Evolutionary conservation across 805 yeast genomes (phyloP).

Genomic region (Cyberlindnera lachancei): DNA sequence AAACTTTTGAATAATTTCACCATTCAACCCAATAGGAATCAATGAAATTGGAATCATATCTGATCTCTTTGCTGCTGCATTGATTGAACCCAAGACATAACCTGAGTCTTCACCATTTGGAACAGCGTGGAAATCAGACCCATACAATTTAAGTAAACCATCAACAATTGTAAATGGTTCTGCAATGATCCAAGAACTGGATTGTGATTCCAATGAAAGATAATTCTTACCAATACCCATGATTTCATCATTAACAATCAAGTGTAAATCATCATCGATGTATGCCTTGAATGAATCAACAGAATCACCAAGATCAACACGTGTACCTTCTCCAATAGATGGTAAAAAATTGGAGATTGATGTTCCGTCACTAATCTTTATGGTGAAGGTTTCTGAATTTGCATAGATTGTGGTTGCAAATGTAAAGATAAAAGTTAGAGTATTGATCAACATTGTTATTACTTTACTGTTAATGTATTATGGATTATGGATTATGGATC

Average conservation of each 20-base stretch:
- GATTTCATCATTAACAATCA: background rate
- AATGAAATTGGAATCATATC: conserved; percentile 5
- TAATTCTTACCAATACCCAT: conserved; percentile 14
- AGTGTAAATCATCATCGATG: conserved; percentile 1
- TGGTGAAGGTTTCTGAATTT: background rate
- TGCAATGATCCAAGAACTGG: conserved; percentile 6
- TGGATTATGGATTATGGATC: too few species aligned
- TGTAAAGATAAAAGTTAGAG: background rate
- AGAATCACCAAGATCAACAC: background rate
- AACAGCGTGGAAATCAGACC: conserved; percentile 15
- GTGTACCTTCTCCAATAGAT: background rate
- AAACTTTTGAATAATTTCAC: background rate
- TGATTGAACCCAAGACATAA: conserved; percentile 13
- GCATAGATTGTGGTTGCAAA: background rate
- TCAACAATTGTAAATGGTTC: conserved; percentile 11
- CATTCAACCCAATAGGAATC: conserved; percentile 2
- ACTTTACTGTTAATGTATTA: too few species aligned
- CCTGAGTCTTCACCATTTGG: conserved; percentile 8
- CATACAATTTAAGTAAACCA: conserved; percentile 12
- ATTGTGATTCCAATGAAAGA: conserved; percentile 4
- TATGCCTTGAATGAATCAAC: background rate
- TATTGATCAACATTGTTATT: too few species aligned
- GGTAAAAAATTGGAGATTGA: background rate
- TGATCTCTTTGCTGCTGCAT: conserved; percentile 10
- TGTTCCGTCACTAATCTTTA: background rate